A percentile compares a stretch with the other conserved stretches of the same genome.
Conservation (phyloP, 371 early-diverging fungal species). For the Saksenaea vasiformis region DNA sequence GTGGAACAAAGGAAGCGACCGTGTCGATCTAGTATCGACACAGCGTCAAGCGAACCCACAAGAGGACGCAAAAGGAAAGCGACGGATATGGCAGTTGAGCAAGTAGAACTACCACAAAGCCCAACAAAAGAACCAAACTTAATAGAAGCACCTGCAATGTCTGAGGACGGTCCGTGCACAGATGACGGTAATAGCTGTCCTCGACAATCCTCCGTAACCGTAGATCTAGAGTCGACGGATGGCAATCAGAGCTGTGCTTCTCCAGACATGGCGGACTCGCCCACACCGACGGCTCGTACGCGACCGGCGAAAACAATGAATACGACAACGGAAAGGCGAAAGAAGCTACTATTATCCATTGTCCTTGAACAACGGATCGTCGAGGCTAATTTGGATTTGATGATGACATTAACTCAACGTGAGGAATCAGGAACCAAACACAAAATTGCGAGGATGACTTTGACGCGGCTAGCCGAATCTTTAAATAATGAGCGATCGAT, state of each 20-base stretch:
- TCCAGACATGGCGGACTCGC: background rate
- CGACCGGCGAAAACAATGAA: background rate
- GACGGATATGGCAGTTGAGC: background rate
- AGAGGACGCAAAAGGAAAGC: background rate
- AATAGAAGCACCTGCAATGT: background rate
- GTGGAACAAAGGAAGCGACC: background rate
- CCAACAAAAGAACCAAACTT: background rate
- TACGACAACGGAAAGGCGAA: conserved; percentile 15
- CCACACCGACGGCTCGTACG: background rate
- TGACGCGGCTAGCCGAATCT: conserved; percentile 13
- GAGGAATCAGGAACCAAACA: background rate
- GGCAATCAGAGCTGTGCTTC: background rate
- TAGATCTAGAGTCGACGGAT: background rate
- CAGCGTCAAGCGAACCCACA: background rate
- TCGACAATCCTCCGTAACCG: background rate
- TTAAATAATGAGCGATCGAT: background rate
- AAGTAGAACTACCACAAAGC: background rate
- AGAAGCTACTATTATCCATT: conserved; percentile 9
- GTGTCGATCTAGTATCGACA: background rate
- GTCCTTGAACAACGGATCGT: conserved; percentile 15
- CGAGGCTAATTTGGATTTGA: conserved; percentile 12
- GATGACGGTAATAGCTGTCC: background rate
- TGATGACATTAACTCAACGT: conserved; percentile 7
- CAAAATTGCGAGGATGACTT: conserved; percentile 10
- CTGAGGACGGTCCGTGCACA: background rate